Percentiles rank a stretch among this genome's conserved stretches.
Evolutionary conservation across 805 yeast genomes (phyloP).

Genomic region (Hanseniaspora vineae): DNA sequence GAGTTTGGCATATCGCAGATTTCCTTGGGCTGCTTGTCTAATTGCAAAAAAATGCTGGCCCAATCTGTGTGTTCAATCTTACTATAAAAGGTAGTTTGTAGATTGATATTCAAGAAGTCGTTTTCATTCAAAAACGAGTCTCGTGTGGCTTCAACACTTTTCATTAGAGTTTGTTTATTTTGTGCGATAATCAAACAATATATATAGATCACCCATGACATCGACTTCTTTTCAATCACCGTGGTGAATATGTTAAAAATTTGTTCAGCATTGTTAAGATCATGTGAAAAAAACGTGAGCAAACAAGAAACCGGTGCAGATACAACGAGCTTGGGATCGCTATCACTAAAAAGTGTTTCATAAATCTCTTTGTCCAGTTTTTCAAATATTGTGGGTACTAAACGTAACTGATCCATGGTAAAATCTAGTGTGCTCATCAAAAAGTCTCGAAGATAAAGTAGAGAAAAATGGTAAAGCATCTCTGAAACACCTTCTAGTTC

Average conservation of each 20-base stretch:
- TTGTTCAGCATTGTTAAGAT: constrained; percentile 24
- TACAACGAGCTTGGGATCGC: constrained; percentile 36
- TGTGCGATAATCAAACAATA: constrained; percentile 43
- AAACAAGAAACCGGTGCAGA: constrained; percentile 65
- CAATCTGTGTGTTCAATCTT: constrained; percentile 12
- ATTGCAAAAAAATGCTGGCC: constrained; percentile 14
- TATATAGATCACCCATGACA: constrained; percentile 42
- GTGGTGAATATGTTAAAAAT: constrained; percentile 50
- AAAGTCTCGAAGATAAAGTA: constrained; percentile 65
- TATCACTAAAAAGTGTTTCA: constrained; percentile 12
- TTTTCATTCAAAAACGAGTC: constrained; percentile 22
- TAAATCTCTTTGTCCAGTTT: constrained; percentile 34
- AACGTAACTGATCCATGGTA: constrained; percentile 47
- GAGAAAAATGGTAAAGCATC: constrained; percentile 42
- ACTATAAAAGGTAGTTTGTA: constrained; percentile 29
- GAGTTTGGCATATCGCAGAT: constrained; percentile 3
- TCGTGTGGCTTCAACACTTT: constrained; percentile 12
- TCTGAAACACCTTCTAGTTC: constrained; percentile 25
- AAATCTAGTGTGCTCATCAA: constrained; percentile 62
- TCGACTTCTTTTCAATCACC: constrained; percentile 42
- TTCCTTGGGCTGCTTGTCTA: constrained; percentile 2
- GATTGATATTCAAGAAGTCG: constrained; percentile 25
- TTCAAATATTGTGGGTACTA: constrained; percentile 52
- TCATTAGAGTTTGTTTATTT: constrained; percentile 32
- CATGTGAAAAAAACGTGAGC: constrained; percentile 70